These are phyloP conservation scores for Backusella macrospora DNA, from an alignment of 192 early-diverging fungal genomes.

Conservation along the genomic window DNA sequence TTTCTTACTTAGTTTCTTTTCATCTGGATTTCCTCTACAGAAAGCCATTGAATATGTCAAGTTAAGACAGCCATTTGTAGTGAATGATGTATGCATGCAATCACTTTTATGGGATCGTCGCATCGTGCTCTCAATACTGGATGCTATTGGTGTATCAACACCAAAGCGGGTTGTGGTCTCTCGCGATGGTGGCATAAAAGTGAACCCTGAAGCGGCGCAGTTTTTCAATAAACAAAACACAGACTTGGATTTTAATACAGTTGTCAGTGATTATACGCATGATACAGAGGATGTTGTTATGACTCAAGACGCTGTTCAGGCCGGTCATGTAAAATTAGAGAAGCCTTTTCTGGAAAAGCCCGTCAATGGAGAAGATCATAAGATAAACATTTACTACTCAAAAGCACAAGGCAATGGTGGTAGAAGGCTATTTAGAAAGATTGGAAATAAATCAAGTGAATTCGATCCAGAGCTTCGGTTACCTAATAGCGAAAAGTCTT, in stretches of 20 bases:
- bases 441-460: conserved; percentile 96
- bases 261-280: conserved; percentile 22
- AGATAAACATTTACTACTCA: conserved; percentile 94
- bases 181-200: conserved; percentile 65
- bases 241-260: conserved; percentile 48
- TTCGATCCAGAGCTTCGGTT: conserved; percentile 69
- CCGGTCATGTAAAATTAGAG: conserved; percentile 66
- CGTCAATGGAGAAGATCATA: conserved; percentile 93
- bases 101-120: conserved; percentile 88
- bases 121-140: conserved; percentile 80
- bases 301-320: conserved; percentile 65
- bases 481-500: conserved; percentile 79
- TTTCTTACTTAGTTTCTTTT: conserved; percentile 97
- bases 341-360: conserved; percentile 99
- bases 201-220: conserved; percentile 55
- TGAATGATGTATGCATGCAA: conserved; percentile 93
- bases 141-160: conserved; percentile 78
- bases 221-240: conserved; percentile 56
- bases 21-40: conserved; percentile 86
- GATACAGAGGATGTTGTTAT: conserved; percentile 29
- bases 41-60: conserved; percentile 92
- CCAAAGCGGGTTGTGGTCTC: conserved; percentile 77
- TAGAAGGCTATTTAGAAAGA: conserved; percentile 79
- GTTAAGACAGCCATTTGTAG: conserved; percentile 80
- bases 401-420: conserved; percentile 79